Percentiles rank a stretch among this genome's conserved stretches.
phyloP scores from a whole-genome alignment of 176 grass and related monocot species.

The Puya raimondii region DNA sequence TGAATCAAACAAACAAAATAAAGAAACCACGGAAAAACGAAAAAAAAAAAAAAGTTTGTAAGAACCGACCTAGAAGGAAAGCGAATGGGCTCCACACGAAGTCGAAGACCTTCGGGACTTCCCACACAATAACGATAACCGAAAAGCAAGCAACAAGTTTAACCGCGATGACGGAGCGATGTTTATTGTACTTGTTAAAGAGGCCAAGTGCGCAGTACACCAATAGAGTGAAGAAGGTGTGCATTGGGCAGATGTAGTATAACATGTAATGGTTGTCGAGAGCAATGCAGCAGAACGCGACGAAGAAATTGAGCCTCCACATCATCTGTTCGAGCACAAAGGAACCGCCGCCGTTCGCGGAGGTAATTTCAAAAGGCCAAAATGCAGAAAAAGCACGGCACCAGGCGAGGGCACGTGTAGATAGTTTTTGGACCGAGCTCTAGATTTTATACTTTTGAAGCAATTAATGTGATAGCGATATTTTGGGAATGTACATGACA shows the following conservation, averaged over 20 bases:
- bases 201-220: slow-evolving; percentile 12
- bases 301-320: slow-evolving; percentile 25
- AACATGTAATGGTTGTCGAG: slow-evolving; percentile 27
- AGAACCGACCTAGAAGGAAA: slow-evolving; percentile 22
- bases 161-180: slow-evolving; percentile 19
- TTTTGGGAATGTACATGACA: too few species aligned
- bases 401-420: too few species aligned
- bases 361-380: too few species aligned
- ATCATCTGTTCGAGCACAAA: slow-evolving; percentile 16
- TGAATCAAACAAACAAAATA: not conserved
- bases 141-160: slow-evolving; percentile 17
- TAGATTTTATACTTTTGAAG: too few species aligned
- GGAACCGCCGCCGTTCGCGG: not conserved
- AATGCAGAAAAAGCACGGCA: not conserved
- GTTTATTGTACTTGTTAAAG: slow-evolving; percentile 21
- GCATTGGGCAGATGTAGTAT: slow-evolving; percentile 30
- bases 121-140: slow-evolving; percentile 19
- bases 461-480: too few species aligned
- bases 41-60: not conserved
- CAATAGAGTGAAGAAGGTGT: slow-evolving; percentile 27
- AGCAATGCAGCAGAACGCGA: slow-evolving; percentile 23
- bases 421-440: too few species aligned
- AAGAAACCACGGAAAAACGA: not conserved
- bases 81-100: slow-evolving; percentile 21
- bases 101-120: slow-evolving; percentile 18